phyloP scores from a whole-genome alignment of 1,139 yeast species.

The Magnusiomyces sp. region DNA sequence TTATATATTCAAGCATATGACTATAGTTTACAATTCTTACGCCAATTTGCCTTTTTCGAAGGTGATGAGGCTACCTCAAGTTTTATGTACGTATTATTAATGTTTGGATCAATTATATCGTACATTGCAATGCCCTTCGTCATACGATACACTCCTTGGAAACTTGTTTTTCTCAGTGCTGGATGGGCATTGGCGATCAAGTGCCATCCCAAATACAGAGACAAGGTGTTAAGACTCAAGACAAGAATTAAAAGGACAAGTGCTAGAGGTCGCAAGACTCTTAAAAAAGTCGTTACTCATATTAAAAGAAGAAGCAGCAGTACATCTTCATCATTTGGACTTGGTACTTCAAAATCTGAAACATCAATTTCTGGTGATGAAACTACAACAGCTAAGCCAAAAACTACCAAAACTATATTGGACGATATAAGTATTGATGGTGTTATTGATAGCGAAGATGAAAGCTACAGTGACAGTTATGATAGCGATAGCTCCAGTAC shows the following conservation, averaged over 20 bases:
- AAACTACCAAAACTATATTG: not conserved
- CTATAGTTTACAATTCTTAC: conserved; percentile 40
- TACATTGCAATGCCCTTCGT: conserved; percentile 17
- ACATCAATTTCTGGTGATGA: not conserved
- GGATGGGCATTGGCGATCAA: conserved; percentile 47
- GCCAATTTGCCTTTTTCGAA: conserved; percentile 55
- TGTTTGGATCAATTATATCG: conserved; percentile 31
- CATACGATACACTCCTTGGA: conserved; percentile 31
- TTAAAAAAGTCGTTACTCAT: conserved; percentile 8
- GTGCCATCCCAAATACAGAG: conserved; percentile 48
- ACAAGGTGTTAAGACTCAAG: conserved; percentile 20
- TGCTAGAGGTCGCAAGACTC: conserved; percentile 8
- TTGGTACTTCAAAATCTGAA: not conserved
- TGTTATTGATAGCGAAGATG: not conserved
- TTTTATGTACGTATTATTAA: conserved; percentile 31
- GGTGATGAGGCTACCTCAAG: conserved; percentile 57
- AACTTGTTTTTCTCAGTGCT: conserved; percentile 29
- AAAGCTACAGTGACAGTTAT: not conserved
- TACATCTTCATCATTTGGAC: not conserved
- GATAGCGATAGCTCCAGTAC: not conserved
- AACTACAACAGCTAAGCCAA: not conserved
- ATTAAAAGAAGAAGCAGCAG: not conserved
- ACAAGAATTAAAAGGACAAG: conserved; percentile 8
- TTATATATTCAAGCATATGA: conserved; percentile 60
- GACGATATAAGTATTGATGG: not conserved